Evolutionary conservation across 2,329 filamentous ascomycete species (phyloP).

Genomic region (Alternaria angustiovoidea): DNA sequence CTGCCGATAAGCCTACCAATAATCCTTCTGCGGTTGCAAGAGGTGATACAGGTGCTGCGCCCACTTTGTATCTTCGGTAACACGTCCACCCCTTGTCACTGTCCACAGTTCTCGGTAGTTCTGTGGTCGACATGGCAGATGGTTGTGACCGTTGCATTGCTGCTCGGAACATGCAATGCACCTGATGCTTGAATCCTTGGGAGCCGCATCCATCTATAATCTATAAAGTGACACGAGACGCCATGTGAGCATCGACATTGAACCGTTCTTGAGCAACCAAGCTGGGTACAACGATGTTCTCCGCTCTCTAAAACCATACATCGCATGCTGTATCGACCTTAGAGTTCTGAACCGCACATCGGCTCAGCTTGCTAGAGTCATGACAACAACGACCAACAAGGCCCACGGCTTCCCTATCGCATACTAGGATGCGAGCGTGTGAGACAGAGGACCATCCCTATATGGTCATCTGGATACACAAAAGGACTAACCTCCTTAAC

Average conservation of each 20-base stretch:
- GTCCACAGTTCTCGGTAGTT: neutral
- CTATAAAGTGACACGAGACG: slow-evolving; percentile 4
- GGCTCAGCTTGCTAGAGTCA: neutral
- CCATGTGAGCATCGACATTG: slow-evolving; percentile 3
- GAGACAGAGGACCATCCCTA: slow-evolving; percentile 19
- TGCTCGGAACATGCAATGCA: slow-evolving; percentile 4
- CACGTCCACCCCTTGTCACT: slow-evolving; percentile 7
- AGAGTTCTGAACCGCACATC: neutral
- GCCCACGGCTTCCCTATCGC: neutral
- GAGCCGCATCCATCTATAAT: neutral
- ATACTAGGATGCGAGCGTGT: slow-evolving; percentile 10
- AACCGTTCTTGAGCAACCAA: neutral
- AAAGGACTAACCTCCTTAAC: slow-evolving; percentile 18
- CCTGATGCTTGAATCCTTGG: slow-evolving; percentile 5
- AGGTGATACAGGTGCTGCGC: slow-evolving; percentile 8
- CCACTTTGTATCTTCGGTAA: slow-evolving; percentile 3
- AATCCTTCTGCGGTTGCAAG: neutral
- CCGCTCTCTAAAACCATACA: neutral
- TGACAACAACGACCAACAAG: neutral
- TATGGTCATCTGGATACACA: slow-evolving; percentile 35
- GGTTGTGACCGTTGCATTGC: slow-evolving; percentile 7
- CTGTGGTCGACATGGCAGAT: slow-evolving; percentile 4
- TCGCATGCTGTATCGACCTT: neutral
- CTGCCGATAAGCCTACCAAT: slow-evolving; percentile 3
- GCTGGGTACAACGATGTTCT: neutral